Evolutionary conservation across 1,284 basidiomycete genomes (phyloP), one percentile per base, ranked within the genome.

Genomic region (Grifola frondosa): DNA sequence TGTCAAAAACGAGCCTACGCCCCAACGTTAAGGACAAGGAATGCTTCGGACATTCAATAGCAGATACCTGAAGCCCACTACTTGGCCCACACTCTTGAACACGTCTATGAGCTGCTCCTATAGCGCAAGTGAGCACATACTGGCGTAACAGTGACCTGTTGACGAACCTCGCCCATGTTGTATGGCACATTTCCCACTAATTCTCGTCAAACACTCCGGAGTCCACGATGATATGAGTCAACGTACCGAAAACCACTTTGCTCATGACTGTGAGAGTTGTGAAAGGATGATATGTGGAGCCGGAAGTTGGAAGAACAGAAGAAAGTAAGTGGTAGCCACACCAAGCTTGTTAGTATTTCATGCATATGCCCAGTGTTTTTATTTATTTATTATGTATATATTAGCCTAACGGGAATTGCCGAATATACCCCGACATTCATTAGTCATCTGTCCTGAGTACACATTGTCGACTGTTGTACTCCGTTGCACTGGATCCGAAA

Each of bases 1-100:
- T 77, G 71, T 99, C 96, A 68, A 94, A 97, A 40, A 98, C 95
- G 51, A 97, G 81, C 61, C 94, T 95, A 60, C 15, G 31, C 8
- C 15, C 23, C 19, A 15, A 29, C 22, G 33, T 29, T 28, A 19
- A n/a, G 35, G 30, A 40, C 15, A 25, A 44, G 21, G 32, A 13
- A 11, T 34, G 41, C 19, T n/a, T 34, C 33, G 34, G 19, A 29
- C 42, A 37, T n/a, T 20, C 16, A 13, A 16, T 13, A 11, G 23
- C 3, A 6, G 57, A 30, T 45, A 90, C 89, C 88, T 81, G 64
- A 92, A 90, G n/a, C 88, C 89, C 49, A 90, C 74, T 37, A 93
- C 90, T 58, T 89, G 85, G 29, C 90, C 91, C 26, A 91, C 90
- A 17, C 81, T 84, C 61, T 87, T 88, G 74, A 93, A 93, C 5